Conservation (phyloP, 2,329 filamentous ascomycete genomes). For the Botrytis hyacinthi region DNA sequence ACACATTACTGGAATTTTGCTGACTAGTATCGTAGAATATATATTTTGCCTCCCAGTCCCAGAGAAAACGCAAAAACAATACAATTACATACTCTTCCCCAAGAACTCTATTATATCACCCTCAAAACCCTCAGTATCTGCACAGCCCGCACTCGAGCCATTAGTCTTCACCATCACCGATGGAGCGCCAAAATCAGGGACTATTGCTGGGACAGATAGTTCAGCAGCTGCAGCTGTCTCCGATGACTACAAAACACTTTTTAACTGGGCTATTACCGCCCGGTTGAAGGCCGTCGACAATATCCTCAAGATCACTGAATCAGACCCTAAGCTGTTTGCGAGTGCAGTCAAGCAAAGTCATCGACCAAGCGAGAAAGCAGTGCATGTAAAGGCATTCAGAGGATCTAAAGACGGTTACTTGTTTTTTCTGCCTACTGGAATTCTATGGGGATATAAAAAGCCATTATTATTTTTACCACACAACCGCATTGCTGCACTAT, state of each 20-base stretch:
- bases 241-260: conserved; percentile 57
- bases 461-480: conserved; percentile 63
- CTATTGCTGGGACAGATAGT: conserved; percentile 52
- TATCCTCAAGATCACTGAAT: conserved; percentile 47
- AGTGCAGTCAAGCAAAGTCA: conserved; percentile 56
- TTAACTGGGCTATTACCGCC: conserved; percentile 59
- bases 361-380: conserved; percentile 58
- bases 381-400: conserved; percentile 64
- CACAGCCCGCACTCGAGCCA: conserved; percentile 48
- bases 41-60: conserved; percentile 64
- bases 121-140: conserved; percentile 45
- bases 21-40: conserved; percentile 48
- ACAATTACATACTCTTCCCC: conserved; percentile 65
- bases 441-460: conserved; percentile 70
- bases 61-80: conserved; percentile 62
- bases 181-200: conserved; percentile 58
- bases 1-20: not conserved
- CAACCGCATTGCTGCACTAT: conserved; percentile 59
- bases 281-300: conserved; percentile 52
- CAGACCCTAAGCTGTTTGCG: conserved; percentile 57
- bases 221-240: conserved; percentile 52
- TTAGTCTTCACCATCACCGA: conserved; percentile 63
- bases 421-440: conserved; percentile 65
- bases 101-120: conserved; percentile 51
- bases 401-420: conserved; percentile 68